Evolutionary conservation across 2,329 filamentous ascomycete genomes (phyloP).

Genomic region (Coleophoma eucalyptorum): DNA sequence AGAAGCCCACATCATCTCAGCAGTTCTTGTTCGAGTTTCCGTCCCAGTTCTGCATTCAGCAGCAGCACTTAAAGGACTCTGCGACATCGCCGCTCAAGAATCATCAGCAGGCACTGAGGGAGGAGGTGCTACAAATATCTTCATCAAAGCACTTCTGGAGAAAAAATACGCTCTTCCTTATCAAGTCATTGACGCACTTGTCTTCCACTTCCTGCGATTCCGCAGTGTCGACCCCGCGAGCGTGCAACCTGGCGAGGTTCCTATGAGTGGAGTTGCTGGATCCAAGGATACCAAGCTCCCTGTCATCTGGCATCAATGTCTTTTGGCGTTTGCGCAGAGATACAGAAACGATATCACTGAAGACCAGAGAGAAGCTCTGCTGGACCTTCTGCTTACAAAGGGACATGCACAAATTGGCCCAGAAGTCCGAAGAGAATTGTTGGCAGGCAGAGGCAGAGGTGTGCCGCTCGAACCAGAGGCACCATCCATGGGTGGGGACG

Average conservation of each 20-base stretch:
- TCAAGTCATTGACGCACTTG: constrained; percentile 89
- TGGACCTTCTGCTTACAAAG: constrained; percentile 80
- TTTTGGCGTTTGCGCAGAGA: constrained; percentile 87
- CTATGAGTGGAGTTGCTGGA: constrained; percentile 46
- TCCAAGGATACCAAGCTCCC: constrained; percentile 67
- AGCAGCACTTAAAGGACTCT: constrained; percentile 84
- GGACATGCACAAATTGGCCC: constrained; percentile 88
- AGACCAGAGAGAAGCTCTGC: constrained; percentile 84
- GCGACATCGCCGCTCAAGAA: constrained; percentile 91
- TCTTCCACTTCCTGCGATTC: constrained; percentile 96
- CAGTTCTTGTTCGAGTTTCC: constrained; percentile 78
- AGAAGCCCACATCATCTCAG: constrained; percentile 88
- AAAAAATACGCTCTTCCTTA: constrained; percentile 97
- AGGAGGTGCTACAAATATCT: constrained; percentile 89
- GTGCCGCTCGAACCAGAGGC: constrained; percentile 59
- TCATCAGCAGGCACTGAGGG: constrained; percentile 79
- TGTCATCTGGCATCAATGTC: constrained; percentile 93
- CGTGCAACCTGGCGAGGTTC: constrained; percentile 42
- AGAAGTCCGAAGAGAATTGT: constrained; percentile 82
- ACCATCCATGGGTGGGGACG: constrained; percentile 67
- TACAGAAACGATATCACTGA: constrained; percentile 97
- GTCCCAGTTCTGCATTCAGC: constrained; percentile 91
- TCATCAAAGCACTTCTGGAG: constrained; percentile 88
- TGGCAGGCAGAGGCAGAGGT: constrained; percentile 84
- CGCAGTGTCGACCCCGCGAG: constrained; percentile 62